These are phyloP conservation scores for Cadophora sp. DNA, from an alignment of 2,329 filamentous ascomycete species.

Conservation along the genomic window DNA sequence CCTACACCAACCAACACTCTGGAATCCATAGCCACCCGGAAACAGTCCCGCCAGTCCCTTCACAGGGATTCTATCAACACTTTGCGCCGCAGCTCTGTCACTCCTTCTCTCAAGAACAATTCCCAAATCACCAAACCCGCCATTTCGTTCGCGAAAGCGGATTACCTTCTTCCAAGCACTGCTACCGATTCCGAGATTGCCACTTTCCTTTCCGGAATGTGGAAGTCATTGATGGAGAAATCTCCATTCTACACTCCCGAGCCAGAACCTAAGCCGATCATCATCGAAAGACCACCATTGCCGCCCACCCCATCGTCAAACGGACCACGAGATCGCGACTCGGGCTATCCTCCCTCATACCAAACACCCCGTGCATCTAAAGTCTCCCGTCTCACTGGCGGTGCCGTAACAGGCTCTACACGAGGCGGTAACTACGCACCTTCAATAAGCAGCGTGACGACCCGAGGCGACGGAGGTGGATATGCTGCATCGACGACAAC, in stretches of 20 bases:
- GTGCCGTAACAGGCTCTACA: constrained; percentile 3
- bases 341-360: constrained; percentile 17
- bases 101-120: not conserved
- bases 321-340: constrained; percentile 21
- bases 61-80: constrained; percentile 1
- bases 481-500: constrained; percentile 14
- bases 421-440: constrained; percentile 7
- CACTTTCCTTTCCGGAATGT: constrained; percentile 60
- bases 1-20: constrained; percentile 26
- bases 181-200: constrained; percentile 62
- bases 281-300: constrained; percentile 30
- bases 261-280: constrained; percentile 33
- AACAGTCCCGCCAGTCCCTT: constrained; percentile 11
- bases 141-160: constrained; percentile 56
- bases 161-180: constrained; percentile 62
- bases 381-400: constrained; percentile 28
- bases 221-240: constrained; percentile 55
- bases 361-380: constrained; percentile 19
- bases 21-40: constrained; percentile 23
- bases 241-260: constrained; percentile 56
- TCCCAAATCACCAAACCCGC: constrained; percentile 27
- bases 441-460: constrained; percentile 14
- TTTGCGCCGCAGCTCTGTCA: not conserved
- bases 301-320: constrained; percentile 22
- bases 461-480: not conserved